These are phyloP conservation scores for Cercospora beticola DNA, from an alignment of 2,329 filamentous ascomycete species.

Conservation along the genomic window DNA sequence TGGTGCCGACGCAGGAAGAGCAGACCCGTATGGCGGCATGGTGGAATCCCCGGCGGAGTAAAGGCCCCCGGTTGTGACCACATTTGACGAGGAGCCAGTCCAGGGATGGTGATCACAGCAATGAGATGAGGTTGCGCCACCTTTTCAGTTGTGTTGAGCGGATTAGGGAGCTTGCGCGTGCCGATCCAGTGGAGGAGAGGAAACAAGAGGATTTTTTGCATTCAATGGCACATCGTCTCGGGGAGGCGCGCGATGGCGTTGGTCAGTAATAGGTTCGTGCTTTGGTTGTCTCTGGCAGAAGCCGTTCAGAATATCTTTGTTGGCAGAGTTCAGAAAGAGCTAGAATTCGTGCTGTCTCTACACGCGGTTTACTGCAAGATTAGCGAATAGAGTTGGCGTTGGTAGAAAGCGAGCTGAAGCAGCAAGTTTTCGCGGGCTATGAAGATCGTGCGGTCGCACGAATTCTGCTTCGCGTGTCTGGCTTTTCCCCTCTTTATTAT, in stretches of 20 bases:
- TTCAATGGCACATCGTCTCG: neutral
- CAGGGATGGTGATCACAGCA: no score
- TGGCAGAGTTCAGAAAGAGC: neutral
- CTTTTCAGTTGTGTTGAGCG: neutral
- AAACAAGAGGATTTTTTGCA: neutral
- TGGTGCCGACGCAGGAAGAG: neutral
- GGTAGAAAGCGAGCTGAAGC: neutral
- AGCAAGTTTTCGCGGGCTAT: neutral
- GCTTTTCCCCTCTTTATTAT: neutral
- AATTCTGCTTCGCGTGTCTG: neutral
- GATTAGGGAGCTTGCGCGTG: neutral
- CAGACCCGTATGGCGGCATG: neutral
- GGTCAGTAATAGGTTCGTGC: neutral
- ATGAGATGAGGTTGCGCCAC: no score
- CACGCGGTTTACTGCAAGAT: neutral
- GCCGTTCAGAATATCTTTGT: no score
- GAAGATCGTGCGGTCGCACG: neutral
- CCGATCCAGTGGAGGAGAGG: neutral
- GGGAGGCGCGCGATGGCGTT: neutral
- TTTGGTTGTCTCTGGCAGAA: no score
- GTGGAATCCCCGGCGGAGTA: neutral
- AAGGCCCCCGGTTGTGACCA: no score
- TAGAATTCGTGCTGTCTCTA: neutral
- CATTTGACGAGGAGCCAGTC: no score
- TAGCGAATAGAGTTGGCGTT: neutral